phyloP scores from a whole-genome alignment of 2,329 filamentous ascomycete genomes.

The Hypoxylon sp. region DNA sequence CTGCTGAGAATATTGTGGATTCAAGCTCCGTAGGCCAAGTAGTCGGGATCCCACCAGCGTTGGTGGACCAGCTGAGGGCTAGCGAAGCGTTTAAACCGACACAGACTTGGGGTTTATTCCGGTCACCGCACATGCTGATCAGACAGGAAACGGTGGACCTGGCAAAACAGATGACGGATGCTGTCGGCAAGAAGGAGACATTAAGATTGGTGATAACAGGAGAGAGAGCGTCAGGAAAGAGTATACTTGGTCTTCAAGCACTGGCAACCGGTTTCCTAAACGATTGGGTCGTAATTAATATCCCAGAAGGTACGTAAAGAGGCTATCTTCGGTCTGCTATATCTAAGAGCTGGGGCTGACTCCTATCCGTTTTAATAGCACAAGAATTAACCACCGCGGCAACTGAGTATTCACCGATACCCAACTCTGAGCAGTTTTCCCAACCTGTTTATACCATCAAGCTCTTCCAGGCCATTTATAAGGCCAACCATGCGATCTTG shows the following conservation, averaged over 20 bases:
- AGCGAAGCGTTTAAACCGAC: conserved; percentile 91
- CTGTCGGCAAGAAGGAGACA: conserved; percentile 68
- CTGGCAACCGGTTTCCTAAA: conserved; percentile 85
- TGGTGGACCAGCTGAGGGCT: conserved; percentile 86
- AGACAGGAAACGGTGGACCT: conserved; percentile 83
- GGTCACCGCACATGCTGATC: conserved; percentile 83
- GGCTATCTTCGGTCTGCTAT: not conserved
- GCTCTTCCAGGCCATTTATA: conserved; percentile 79
- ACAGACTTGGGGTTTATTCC: conserved; percentile 90
- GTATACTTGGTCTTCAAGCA: conserved; percentile 85
- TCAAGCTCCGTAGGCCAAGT: conserved; percentile 75
- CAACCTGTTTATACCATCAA: conserved; percentile 84
- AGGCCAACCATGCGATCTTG: conserved; percentile 80
- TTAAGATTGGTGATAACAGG: conserved; percentile 80
- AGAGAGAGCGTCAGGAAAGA: conserved; percentile 85
- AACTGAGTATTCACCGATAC: conserved; percentile 83
- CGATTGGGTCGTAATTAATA: conserved; percentile 88
- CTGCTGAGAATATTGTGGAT: conserved; percentile 67
- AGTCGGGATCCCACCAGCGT: conserved; percentile 75
- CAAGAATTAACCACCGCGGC: conserved; percentile 85
- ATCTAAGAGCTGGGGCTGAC: conserved; percentile 14
- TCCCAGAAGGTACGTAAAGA: conserved; percentile 84
- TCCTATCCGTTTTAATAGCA: conserved; percentile 58
- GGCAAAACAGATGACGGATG: conserved; percentile 72
- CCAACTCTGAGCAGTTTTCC: conserved; percentile 75